A percentile compares a stretch with the other conserved stretches of the same genome.
Conservation (phyloP, 345 rosid species). For the Anastatica hierochuntica region DNA sequence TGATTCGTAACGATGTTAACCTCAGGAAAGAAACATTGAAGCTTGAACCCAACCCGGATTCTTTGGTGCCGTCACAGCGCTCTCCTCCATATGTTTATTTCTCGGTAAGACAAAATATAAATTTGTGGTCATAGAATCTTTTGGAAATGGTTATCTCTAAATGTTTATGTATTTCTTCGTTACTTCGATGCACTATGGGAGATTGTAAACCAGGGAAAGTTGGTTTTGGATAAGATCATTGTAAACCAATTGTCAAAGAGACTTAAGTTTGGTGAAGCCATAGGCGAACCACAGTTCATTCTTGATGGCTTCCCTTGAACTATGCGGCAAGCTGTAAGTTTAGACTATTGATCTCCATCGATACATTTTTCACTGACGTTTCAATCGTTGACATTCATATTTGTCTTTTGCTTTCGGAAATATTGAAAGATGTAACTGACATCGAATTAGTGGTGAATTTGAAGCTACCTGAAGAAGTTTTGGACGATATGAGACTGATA, state of each 20-base stretch:
- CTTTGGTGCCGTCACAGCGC: too few species aligned
- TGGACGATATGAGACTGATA: too few species aligned
- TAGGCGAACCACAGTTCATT: slow-evolving; percentile 83
- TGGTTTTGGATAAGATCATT: slow-evolving; percentile 82
- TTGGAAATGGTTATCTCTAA: too few species aligned
- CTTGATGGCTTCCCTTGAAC: slow-evolving; percentile 97
- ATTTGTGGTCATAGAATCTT: too few species aligned
- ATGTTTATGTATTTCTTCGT: too few species aligned
- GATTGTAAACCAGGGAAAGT: slow-evolving; percentile 74
- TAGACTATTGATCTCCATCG: not conserved
- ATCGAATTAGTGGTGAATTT: slow-evolving; percentile 84
- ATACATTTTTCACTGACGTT: too few species aligned
- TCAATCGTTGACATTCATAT: too few species aligned
- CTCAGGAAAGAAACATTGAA: slow-evolving; percentile 56
- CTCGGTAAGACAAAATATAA: too few species aligned
- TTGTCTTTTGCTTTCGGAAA: slow-evolving; percentile 44
- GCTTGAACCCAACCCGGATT: slow-evolving; percentile 44
- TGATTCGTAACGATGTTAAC: slow-evolving; percentile 55
- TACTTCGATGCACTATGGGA: slow-evolving; percentile 45
- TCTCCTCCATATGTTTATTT: too few species aligned
- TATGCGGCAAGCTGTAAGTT: slow-evolving; percentile 75
- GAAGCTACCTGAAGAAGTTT: slow-evolving; percentile 70
- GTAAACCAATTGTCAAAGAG: slow-evolving; percentile 63
- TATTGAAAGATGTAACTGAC: slow-evolving; percentile 59
- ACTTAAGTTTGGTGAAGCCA: slow-evolving; percentile 64